phyloP scores from a whole-genome alignment of 1,284 basidiomycete species.

The Termitomyces sp. region DNA sequence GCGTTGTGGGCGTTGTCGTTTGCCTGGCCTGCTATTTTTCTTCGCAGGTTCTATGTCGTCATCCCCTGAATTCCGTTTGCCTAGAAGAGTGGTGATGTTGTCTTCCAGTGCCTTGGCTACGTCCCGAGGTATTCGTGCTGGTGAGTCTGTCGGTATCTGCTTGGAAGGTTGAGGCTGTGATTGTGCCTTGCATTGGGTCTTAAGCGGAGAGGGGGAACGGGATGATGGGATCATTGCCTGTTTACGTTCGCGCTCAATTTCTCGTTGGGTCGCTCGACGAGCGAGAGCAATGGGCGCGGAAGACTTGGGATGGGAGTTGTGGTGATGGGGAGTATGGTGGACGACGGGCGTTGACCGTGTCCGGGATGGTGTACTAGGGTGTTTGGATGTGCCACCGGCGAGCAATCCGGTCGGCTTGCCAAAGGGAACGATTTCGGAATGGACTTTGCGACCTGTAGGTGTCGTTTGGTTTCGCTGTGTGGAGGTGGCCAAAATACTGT shows the following conservation, averaged over 20 bases:
- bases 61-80: constrained; percentile 51
- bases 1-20: constrained; percentile 28
- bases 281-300: constrained; percentile 4
- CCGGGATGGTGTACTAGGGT: constrained; percentile 9
- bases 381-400: background rate
- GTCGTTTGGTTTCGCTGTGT: constrained; percentile 11
- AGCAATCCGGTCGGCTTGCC: constrained; percentile 9
- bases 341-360: constrained; percentile 9
- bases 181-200: constrained; percentile 29
- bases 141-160: constrained; percentile 26
- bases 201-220: constrained; percentile 53
- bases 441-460: constrained; percentile 2
- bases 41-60: constrained; percentile 24
- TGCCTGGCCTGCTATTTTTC: constrained; percentile 24
- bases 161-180: constrained; percentile 9
- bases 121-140: constrained; percentile 35
- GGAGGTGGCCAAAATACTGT: constrained; percentile 7
- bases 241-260: constrained; percentile 18
- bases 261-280: constrained; percentile 14
- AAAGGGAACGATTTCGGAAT: constrained; percentile 4
- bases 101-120: constrained; percentile 53
- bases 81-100: constrained; percentile 58
- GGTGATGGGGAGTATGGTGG: constrained; percentile 10
- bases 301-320: constrained; percentile 10
- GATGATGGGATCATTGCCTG: constrained; percentile 52